Evolutionary conservation across 2,329 filamentous ascomycete genomes (phyloP), one percentile per base, ranked within the genome.

Genomic region (Niveomyces coronatus): DNA sequence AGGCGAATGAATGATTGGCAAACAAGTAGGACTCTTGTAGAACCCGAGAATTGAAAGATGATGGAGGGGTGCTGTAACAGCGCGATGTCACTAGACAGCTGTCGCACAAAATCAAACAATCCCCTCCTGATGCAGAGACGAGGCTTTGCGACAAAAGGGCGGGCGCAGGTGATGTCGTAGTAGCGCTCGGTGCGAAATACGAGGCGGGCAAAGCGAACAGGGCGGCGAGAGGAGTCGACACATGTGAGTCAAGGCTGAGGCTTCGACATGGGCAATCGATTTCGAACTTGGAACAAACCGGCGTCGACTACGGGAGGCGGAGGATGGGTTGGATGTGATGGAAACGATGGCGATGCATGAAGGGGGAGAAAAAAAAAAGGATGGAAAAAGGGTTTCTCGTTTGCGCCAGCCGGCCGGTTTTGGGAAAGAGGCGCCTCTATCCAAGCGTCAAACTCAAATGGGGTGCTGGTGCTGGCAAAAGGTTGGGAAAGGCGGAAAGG

Each of bases 351-450:
- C 4, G 28, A 30, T 30, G 28, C 28, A 30, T 9, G 14, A 30
- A 15, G 4, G 28, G 14, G 18, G 20, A 28, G n/a, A 20, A 5
- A 9, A 28, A 27, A 24, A 24, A 11, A 10, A 17, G 28, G 24
- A 10, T 14, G 18, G 14, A 34, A 39, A 34, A 39, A 39, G 37
- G 34, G 37, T 39, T 39, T 39, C 34, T 30, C 23, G 16, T n/a
- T n/a, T n/a, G n/a, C n/a, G n/a, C n/a, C 23, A 9, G 17, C 23
- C 31, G 31, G 24, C 37, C 31, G 31, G 30, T 39, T 39, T 29
- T 17, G 37, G 37, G 31, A 39, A 39, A 19, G 37, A 39, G n/a
- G n/a, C n/a, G n/a, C n/a, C n/a, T n/a, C n/a, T n/a, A n/a, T n/a
- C n/a, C n/a, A n/a, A n/a, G 23, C 31, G 37, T 18, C 37, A 28